Base-by-base conservation (phyloP, 495 filamentous ascomycete genomes). In the Daldinia grandis region DNA sequence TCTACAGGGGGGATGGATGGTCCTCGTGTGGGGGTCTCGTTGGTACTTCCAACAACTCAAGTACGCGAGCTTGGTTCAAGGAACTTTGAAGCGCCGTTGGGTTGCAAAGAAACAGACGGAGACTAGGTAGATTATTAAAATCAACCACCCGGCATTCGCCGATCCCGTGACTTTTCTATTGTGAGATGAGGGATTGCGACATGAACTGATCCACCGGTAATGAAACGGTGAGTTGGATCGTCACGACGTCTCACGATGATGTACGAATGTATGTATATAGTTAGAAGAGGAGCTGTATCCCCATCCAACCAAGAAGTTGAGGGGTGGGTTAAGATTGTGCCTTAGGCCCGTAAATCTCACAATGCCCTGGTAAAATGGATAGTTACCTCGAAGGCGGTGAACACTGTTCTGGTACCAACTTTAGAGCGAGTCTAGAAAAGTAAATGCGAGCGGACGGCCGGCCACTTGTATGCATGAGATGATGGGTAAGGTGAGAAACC, bases 401-500 rank as follows among this genome's bases (percentile, higher is more conserved):
- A 30, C 49, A 17, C 19, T 15, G 6, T 53, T 0, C 14, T 17
- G 49, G 49, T 28, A 51, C 58, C 49, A 42, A 49, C 42, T 40
- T 24, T 49, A 31, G 21, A 35, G 14, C 21, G 19, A 49, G 30
- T 59, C 21, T 38, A 42, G 27, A 28, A 31, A 53, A 61, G 27
- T 64, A 62, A 14, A 50, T 53, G 31, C 19, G 47, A 62, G 62
- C 57, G 44, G 56, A 61, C 64, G 55, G 50, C 60, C 28, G 30
- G 60, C 64, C 60, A 61, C 69, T 64, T 40, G 60, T 19, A 51
- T 56, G 64, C 60, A 72, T 30, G 38, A 68, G 55, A 31, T 42
- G 59, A 73, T 73, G 70, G 70, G 70, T 73, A 65, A 73, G 70
- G 70, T 73, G 61, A 73, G 70, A 73, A 65, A 53, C 64, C 61